Evolutionary conservation across 148 eudicot species (phyloP), one percentile per base, ranked within the genome.

Genomic region (Talinum fruticosum): DNA sequence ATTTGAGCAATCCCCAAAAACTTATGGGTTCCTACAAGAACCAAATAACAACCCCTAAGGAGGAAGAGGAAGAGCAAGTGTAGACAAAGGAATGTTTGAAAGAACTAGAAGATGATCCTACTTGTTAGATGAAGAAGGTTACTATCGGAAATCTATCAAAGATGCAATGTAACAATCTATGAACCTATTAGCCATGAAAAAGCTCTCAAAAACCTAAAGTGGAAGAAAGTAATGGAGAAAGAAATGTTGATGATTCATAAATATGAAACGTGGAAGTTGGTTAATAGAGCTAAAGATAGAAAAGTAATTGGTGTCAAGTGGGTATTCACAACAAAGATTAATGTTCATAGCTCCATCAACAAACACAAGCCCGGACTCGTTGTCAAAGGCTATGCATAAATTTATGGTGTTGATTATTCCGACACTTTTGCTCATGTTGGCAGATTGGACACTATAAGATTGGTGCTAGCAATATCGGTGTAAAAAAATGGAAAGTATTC

Each of bases 231-330:
- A 44, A 30, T 65, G 59, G 16, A 75, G 78, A 71, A 75, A 38
- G 51, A 73, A 34, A 33, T 79, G 24, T 54, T 15, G 5, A 61
- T 61, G 71, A 79, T 79, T 21, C 26, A 76, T 14, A 71, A 75
- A 38, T 71, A 81, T 65, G 18, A 75, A 26, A 81, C 83, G 2
- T 76, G 76, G 83, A 45, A 71, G 44, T 26, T 66, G n/a, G 69
- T 75, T 76, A 68, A 81, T 4, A n/a, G 44, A 67, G 13, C 69
- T 16, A 32, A 69, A 32, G 72, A 64, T 18, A 68, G 74, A 23
- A 73, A 73, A 12, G 36, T 66, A 66, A 79, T 73, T 49, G 72
- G 68, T 16, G 73, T 73, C 0, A 72, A 81, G 29, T 73, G 74
- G 80, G 80, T 77, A 41, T 81, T 65, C 74, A 45, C 64, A 66